These are phyloP conservation scores for Diversispora epigaea DNA, from an alignment of 192 early-diverging fungal species.

Conservation along the genomic window DNA sequence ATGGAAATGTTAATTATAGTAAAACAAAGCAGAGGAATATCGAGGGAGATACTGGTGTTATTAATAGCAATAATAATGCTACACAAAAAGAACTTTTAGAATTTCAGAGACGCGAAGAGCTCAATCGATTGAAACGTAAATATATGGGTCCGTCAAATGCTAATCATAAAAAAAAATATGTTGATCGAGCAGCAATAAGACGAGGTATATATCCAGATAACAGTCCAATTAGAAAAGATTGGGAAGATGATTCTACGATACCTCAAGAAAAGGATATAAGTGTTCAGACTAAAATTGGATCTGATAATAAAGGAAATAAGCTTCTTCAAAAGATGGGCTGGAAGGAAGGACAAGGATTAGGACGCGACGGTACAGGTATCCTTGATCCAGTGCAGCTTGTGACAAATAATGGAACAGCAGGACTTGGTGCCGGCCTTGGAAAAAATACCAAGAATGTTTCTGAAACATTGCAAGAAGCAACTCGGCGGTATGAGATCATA, in stretches of 20 bases:
- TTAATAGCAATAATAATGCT: conserved; percentile 18
- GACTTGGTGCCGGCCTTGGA: conserved; percentile 18
- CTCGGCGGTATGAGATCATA: conserved; percentile 3
- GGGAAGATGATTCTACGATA: background rate
- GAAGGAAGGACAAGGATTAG: conserved; percentile 66
- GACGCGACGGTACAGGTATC: conserved; percentile 49
- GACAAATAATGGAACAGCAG: conserved; percentile 22
- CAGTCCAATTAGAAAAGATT: conserved; percentile 25
- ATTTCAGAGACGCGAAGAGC: conserved; percentile 35
- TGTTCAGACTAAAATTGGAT: background rate
- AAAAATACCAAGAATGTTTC: background rate
- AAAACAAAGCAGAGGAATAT: background rate
- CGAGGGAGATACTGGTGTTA: background rate
- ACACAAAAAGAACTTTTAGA: conserved; percentile 36
- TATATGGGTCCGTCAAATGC: background rate
- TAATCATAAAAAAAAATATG: conserved; percentile 46
- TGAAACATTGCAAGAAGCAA: conserved; percentile 31
- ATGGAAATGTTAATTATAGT: background rate
- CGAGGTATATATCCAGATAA: conserved; percentile 57
- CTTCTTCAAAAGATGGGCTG: conserved; percentile 69
- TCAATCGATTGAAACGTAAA: conserved; percentile 35
- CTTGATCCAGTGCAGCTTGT: conserved; percentile 48
- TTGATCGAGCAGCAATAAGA: conserved; percentile 66
- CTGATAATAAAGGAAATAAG: conserved; percentile 59
- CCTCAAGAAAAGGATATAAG: background rate